phyloP scores from a whole-genome alignment of 331 rosid species.

The Rosa hybrid region DNA sequence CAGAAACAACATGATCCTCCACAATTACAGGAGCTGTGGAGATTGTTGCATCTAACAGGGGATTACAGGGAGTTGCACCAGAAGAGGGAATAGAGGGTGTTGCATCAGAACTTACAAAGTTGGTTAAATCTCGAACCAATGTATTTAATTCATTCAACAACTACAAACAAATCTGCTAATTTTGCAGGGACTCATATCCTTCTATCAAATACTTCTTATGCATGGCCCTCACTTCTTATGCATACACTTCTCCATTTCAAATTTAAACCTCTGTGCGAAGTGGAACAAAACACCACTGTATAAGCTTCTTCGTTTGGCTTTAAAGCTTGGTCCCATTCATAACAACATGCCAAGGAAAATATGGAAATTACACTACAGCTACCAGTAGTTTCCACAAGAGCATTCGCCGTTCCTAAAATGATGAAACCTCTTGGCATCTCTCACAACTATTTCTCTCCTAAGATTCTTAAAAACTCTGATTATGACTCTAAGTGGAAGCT shows the following conservation, averaged over 20 bases:
- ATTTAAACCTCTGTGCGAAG: too few species aligned
- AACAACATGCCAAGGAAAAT: neutral
- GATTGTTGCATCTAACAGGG: too few species aligned
- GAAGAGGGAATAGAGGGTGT: too few species aligned
- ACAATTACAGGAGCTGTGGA: too few species aligned
- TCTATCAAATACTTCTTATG: neutral
- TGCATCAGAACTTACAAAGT: too few species aligned
- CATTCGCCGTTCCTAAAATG: conserved; percentile 32
- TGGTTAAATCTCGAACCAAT: neutral
- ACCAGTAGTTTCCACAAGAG: conserved; percentile 40
- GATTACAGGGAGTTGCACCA: too few species aligned
- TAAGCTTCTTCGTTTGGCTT: neutral
- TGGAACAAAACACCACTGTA: neutral
- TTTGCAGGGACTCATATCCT: neutral
- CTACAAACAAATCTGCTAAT: neutral
- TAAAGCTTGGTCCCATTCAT: neutral
- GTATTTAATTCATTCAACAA: neutral
- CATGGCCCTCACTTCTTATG: neutral
- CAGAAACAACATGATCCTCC: too few species aligned
- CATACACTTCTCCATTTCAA: too few species aligned
- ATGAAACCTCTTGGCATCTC: neutral
- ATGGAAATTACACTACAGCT: neutral
- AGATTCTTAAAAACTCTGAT: conserved; percentile 34
- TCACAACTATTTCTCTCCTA: neutral
- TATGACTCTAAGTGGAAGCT: conserved; percentile 26